phyloP scores from a whole-genome alignment of 2,329 filamentous ascomycete species.

The Penicillium italicum region DNA sequence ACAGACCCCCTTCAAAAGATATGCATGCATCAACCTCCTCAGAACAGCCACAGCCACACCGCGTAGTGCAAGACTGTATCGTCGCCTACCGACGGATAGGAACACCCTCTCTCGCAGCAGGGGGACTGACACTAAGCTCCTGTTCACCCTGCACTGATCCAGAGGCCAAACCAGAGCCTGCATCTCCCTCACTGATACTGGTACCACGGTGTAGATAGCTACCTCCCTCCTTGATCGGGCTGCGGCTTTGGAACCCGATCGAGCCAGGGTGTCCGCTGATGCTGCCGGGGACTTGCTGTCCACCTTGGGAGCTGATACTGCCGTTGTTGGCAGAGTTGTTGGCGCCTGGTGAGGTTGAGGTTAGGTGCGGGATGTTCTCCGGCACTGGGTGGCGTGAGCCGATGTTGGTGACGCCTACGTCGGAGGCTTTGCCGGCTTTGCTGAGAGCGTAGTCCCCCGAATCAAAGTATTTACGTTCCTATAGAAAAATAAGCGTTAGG shows the following conservation, averaged over 20 bases:
- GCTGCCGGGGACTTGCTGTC: constrained; percentile 44
- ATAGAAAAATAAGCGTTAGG: constrained; percentile 2
- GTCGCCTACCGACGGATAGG: constrained; percentile 59
- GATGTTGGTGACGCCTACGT: constrained; percentile 88
- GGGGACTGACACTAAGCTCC: constrained; percentile 45
- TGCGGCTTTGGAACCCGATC: constrained; percentile 58
- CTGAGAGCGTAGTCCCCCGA: constrained; percentile 93
- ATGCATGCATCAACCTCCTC: constrained; percentile 14
- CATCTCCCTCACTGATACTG: constrained; percentile 54
- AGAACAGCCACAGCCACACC: constrained; percentile 5
- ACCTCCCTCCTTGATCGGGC: constrained; percentile 78
- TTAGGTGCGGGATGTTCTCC: constrained; percentile 89
- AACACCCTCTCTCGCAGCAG: constrained; percentile 51
- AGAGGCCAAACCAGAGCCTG: constrained; percentile 41
- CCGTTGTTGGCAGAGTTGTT: constrained; percentile 33
- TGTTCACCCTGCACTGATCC: constrained; percentile 40
- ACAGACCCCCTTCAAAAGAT: constrained; percentile 11
- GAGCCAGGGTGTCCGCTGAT: constrained; percentile 40
- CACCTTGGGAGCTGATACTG: constrained; percentile 29
- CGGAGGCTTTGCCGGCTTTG: constrained; percentile 94
- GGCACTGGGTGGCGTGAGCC: constrained; percentile 92
- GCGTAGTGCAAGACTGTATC: constrained; percentile 9
- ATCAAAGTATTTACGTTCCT: constrained; percentile 98
- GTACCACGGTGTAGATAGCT: constrained; percentile 82
- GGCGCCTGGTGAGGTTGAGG: constrained; percentile 56